Evolutionary conservation across 2,329 filamentous ascomycete species (phyloP), one percentile per base, ranked within the genome.

Genomic region (Biscogniauxia sp.): DNA sequence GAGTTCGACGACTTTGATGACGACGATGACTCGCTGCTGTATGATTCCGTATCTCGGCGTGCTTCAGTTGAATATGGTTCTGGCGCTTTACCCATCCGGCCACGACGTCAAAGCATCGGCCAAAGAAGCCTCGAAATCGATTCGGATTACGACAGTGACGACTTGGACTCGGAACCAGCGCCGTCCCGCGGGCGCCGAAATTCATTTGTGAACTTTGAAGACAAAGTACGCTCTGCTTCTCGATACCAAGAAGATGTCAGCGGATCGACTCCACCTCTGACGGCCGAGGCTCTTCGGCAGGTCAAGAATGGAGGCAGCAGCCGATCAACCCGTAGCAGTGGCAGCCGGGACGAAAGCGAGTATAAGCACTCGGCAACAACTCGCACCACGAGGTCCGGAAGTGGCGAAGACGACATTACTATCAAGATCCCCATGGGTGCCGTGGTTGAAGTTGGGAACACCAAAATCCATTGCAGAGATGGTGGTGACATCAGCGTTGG

Each of bases 271-370:
- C 68, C 82, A 57, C 79, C 80, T 1, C 72, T 88, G 59, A 88
- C 86, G 3, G 81, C 80, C 1, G 85, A 87, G 59, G 75, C 78
- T 13, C 76, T 89, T 25, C 81, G 78, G 69, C 82, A 78, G 26
- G 79, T 74, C 64, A 80, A 78, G 68, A 79, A 76, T 63, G 79
- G 77, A 61, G 79, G 76, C 6, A 85, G 80, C 76, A 85, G 82
- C 69, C 80, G 80, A 23, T 86, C 82, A 49, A 87, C 80, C 56
- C 81, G 81, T 64, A 87, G 82, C 77, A 86, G 80, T 64, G 80
- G 73, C 20, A 88, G 86, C 70, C 84, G 79, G 51, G 86, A 88
- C 66, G 85, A 88, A 60, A 88, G 85, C 73, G 86, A 88, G 59
- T 87, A 82, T 72, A 81, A 80, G 65, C 82, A 83, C 64, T 88